A percentile compares a stretch with the other conserved stretches of the same genome.
phyloP scores from a whole-genome alignment of 2,329 filamentous ascomycete species.

The Talaromyces funiculosus region DNA sequence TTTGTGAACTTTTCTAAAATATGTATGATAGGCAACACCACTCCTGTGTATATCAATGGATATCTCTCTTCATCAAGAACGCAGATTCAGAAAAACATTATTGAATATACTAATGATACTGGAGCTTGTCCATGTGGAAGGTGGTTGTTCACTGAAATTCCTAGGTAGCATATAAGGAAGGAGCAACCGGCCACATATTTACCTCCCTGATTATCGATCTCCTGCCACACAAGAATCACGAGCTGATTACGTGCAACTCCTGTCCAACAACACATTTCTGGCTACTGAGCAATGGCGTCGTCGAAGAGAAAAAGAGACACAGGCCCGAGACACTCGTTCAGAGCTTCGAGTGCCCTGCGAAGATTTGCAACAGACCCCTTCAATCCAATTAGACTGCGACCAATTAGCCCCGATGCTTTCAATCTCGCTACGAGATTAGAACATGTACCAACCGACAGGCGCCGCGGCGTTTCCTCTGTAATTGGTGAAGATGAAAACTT shows the following conservation, averaged over 20 bases:
- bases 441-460: neutral
- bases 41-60: neutral
- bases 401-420: neutral
- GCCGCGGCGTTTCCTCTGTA: neutral
- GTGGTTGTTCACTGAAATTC: neutral
- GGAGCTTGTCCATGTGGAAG: neutral
- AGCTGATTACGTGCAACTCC: too few species aligned
- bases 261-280: neutral
- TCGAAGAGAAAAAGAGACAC: constrained; percentile 13
- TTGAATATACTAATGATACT: neutral
- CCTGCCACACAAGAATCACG: neutral
- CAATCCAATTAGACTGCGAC: neutral
- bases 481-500: neutral
- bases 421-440: neutral
- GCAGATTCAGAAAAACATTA: neutral
- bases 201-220: neutral
- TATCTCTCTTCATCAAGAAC: neutral
- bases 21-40: constrained; percentile 6
- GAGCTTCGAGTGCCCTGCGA: constrained; percentile 6
- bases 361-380: constrained; percentile 1
- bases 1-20: neutral
- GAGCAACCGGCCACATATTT: neutral
- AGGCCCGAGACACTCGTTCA: neutral
- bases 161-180: neutral
- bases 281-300: constrained; percentile 7